phyloP scores from a whole-genome alignment of 352 stramenopile genomes.

The Pythium aquatile region DNA sequence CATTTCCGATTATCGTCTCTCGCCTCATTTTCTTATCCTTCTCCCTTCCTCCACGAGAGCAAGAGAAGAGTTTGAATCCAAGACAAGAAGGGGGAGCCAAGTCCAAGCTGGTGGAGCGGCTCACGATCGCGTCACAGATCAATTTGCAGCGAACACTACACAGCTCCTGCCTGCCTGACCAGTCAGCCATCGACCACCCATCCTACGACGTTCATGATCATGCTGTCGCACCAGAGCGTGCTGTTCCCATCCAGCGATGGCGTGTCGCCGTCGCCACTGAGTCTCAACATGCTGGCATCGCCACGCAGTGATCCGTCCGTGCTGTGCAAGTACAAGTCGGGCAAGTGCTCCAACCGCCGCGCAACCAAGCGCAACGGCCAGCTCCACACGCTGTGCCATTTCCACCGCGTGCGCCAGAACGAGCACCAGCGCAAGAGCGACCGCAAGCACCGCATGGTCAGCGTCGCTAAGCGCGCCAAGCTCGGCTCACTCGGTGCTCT shows the following conservation, averaged over 20 bases:
- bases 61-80: background rate
- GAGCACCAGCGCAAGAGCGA: constrained; percentile 87
- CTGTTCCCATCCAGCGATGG: constrained; percentile 14
- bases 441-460: constrained; percentile 84
- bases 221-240: constrained; percentile 14
- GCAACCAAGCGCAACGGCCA: constrained; percentile 85
- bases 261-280: constrained; percentile 4
- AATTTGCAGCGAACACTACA: constrained; percentile 16
- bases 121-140: constrained; percentile 10
- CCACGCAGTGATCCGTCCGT: constrained; percentile 46
- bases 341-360: constrained; percentile 80
- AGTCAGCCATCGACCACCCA: background rate
- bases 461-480: constrained; percentile 69
- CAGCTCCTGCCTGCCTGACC: background rate
- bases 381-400: constrained; percentile 83
- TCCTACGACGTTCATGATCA: constrained; percentile 1
- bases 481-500: constrained; percentile 60
- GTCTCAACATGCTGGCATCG: constrained; percentile 32
- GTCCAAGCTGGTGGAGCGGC: background rate
- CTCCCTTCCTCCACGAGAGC: constrained; percentile 7
- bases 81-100: background rate
- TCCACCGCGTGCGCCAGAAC: constrained; percentile 82
- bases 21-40: constrained; percentile 14
- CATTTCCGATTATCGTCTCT: constrained; percentile 12
- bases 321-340: constrained; percentile 87